Conservation (phyloP, 1,284 basidiomycete genomes). For the Papiliotrema terrestris region DNA sequence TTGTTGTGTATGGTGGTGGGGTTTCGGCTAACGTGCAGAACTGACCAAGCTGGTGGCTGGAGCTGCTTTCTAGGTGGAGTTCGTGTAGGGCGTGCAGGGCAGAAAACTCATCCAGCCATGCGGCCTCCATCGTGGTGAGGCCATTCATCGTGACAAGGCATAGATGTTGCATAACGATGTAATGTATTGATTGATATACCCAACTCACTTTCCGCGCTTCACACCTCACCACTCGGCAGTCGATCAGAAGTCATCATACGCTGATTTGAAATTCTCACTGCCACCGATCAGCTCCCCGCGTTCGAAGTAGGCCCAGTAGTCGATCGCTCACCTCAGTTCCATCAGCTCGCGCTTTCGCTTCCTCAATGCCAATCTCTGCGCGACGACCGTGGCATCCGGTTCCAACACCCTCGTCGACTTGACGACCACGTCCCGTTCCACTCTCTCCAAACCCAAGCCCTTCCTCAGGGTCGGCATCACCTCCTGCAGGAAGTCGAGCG, state of each 20-base stretch:
- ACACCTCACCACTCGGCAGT: too few species aligned
- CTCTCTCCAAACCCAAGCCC: constrained; percentile 11
- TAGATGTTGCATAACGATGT: not conserved
- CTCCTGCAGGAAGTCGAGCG: constrained; percentile 7
- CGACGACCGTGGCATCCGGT: constrained; percentile 7
- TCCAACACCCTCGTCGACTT: constrained; percentile 9
- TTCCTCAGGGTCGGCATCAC: constrained; percentile 4
- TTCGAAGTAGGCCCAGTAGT: not conserved
- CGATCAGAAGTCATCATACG: too few species aligned
- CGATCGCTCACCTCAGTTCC: not conserved
- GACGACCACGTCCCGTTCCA: constrained; percentile 2
- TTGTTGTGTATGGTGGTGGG: not conserved
- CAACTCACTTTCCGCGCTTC: not conserved
- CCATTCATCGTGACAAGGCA: too few species aligned
- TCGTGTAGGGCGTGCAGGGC: not conserved
- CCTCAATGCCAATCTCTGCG: constrained; percentile 3
- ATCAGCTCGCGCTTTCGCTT: not conserved
- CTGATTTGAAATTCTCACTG: too few species aligned
- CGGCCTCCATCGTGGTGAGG: too few species aligned
- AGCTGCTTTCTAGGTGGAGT: constrained; percentile 35
- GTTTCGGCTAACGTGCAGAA: constrained; percentile 56
- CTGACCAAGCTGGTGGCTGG: constrained; percentile 73
- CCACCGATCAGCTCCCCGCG: too few species aligned
- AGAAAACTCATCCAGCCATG: too few species aligned
- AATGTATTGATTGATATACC: not conserved